Evolutionary conservation across 441 rosid genomes (phyloP), one percentile per base, ranked within the genome.

Genomic region (Eruca vesicaria): DNA sequence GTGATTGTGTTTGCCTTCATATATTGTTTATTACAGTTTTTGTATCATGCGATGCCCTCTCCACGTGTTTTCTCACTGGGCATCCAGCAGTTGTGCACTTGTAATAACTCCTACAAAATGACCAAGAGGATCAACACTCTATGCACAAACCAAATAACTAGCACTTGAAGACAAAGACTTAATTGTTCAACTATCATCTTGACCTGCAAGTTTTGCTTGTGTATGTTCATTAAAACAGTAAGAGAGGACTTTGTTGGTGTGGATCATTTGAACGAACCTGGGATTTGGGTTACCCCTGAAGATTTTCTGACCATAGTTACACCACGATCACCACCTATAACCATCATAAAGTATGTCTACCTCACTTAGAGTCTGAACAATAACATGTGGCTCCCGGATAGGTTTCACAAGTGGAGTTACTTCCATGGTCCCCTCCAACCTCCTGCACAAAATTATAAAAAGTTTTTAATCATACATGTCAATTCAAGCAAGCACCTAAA

Each of bases 251-350:
- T n/a, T n/a, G n/a, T n/a, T n/a, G n/a, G n/a, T n/a, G 53, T 35
- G 41, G 7, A n/a, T n/a, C n/a, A n/a, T n/a, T 32, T 45, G 68
- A 15, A 75, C 73, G 71, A 14, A 75, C 99, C 99, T 89, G 56
- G 99, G 99, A 84, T 96, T 93, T 63, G 99, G 97, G 82, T 93
- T 96, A 77, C 97, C 98, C 74, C 98, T 84, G 50, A 93, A 98
- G 72, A 93, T 96, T 84, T 96, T 96, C 85, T 96, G 99, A 67
- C 98, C 99, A 85, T 96, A 43, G 18, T 43, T 43, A 43, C 52
- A 18, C 52, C n/a, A n/a, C n/a, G n/a, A n/a, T n/a, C n/a, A n/a
- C n/a, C 18, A 43, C 52, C 18, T 43, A 14, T 43, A 43, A 43
- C 52, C 52, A 43, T 43, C 52, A 43, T 93, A 97, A 65, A 96